phyloP scores from a whole-genome alignment of 2,329 filamentous ascomycete species.

The Talaromyces sp. region DNA sequence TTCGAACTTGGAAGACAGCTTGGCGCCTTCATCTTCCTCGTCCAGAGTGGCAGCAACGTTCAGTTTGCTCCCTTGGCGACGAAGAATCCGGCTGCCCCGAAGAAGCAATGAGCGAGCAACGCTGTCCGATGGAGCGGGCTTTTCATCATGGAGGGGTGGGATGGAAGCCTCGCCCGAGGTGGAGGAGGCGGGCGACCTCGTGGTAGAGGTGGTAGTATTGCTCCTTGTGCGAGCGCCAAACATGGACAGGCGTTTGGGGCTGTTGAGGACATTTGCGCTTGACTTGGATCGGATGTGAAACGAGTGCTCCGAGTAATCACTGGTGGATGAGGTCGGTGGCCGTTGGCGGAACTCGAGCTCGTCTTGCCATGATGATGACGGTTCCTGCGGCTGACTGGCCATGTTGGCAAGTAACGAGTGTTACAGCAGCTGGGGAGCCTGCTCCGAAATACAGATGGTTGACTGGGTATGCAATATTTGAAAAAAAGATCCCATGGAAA shows the following conservation, averaged over 20 bases:
- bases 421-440: neutral
- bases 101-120: constrained; percentile 36
- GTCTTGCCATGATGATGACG: constrained; percentile 11
- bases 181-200: constrained; percentile 43
- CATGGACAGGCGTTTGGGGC: constrained; percentile 35
- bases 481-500: neutral
- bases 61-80: constrained; percentile 43
- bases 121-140: constrained; percentile 27
- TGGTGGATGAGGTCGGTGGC: constrained; percentile 26
- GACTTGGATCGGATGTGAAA: constrained; percentile 31
- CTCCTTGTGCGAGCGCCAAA: constrained; percentile 36
- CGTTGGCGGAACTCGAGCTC: constrained; percentile 24
- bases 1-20: constrained; percentile 26
- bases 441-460: neutral
- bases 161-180: constrained; percentile 30
- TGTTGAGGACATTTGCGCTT: constrained; percentile 26
- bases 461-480: neutral
- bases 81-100: constrained; percentile 42
- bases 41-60: constrained; percentile 37
- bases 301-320: constrained; percentile 28
- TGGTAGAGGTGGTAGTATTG: constrained; percentile 47
- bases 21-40: constrained; percentile 32
- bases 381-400: neutral
- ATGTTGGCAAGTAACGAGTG: neutral
- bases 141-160: constrained; percentile 28